A percentile compares a stretch with the other conserved stretches of the same genome.
Evolutionary conservation across 2,329 filamentous ascomycete species (phyloP).

Genomic region (Allantophomopsis cytisporea): DNA sequence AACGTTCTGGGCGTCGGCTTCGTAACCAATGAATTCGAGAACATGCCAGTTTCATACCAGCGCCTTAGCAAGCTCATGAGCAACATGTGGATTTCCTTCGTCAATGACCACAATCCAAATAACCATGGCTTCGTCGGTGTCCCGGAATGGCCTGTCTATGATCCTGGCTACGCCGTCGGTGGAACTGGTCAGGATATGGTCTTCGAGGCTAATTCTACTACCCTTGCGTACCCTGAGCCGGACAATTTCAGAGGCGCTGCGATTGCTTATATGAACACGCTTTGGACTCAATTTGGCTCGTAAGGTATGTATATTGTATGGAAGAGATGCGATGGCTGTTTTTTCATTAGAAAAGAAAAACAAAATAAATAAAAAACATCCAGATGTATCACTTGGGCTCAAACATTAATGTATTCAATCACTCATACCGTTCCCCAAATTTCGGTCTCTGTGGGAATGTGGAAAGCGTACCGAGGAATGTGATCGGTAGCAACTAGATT

Average conservation of each 20-base stretch:
- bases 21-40: slow-evolving; percentile 20
- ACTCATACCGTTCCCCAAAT: too few relatives aligned
- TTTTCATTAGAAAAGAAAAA: too few relatives aligned
- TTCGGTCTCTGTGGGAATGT: too few relatives aligned
- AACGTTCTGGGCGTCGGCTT: slow-evolving; percentile 35
- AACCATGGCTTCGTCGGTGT: slow-evolving; percentile 2
- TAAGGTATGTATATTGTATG: too few relatives aligned
- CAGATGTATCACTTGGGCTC: too few relatives aligned
- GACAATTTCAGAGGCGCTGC: slow-evolving; percentile 28
- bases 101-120: slow-evolving; percentile 9
- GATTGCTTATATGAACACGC: slow-evolving; percentile 1
- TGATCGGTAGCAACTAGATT: too few relatives aligned
- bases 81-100: slow-evolving; percentile 6
- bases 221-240: slow-evolving; percentile 22
- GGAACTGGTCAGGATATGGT: slow-evolving; percentile 24
- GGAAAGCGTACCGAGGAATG: too few relatives aligned
- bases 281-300: too few relatives aligned
- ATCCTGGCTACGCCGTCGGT: slow-evolving; percentile 12
- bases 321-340: too few relatives aligned
- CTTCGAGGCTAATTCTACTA: slow-evolving; percentile 32
- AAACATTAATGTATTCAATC: too few relatives aligned
- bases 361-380: too few relatives aligned
- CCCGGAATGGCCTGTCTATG: slow-evolving; percentile 4
- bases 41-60: background rate
- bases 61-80: slow-evolving; percentile 5